Percentiles rank a stretch among this genome's conserved stretches.
These are phyloP conservation scores for Mallotus japonicus DNA, from an alignment of 441 rosid genomes.

Conservation along the genomic window DNA sequence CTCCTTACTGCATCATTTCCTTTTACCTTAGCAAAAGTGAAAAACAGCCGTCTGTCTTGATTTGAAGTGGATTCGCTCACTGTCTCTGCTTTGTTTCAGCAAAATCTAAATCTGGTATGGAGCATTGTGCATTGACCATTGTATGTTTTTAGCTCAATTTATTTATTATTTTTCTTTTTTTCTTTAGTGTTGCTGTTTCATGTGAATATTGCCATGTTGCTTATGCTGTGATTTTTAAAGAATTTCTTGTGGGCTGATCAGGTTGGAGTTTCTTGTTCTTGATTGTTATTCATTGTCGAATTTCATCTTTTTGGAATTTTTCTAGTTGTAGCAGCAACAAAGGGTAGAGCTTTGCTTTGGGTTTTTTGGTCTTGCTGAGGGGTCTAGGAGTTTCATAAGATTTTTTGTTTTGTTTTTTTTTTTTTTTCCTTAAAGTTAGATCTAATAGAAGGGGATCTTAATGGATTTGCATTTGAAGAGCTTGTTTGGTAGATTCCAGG, in stretches of 20 bases:
- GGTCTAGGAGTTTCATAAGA: conserved; percentile 9
- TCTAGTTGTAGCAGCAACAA: not conserved
- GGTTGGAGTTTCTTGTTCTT: not conserved
- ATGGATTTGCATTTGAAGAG: conserved; percentile 80
- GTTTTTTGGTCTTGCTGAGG: not conserved
- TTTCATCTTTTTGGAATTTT: not conserved
- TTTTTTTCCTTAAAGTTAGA: not conserved
- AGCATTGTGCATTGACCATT: not conserved
- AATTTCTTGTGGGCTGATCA: not conserved
- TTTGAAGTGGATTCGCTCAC: not conserved
- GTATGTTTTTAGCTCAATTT: not conserved
- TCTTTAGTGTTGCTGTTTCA: conserved; percentile 1
- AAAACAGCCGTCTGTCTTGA: too few relatives aligned
- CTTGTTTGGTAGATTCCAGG: conserved; percentile 59
- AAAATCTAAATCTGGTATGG: conserved; percentile 11
- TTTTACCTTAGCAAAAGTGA: too few relatives aligned
- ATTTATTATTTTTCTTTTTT: not conserved
- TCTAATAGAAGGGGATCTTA: conserved; percentile 17
- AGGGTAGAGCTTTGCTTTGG: conserved; percentile 14
- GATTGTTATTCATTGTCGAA: not conserved
- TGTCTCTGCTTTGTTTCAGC: not conserved
- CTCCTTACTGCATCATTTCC: too few relatives aligned
- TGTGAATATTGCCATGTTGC: not conserved
- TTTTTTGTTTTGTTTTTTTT: not conserved
- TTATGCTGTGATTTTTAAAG: conserved; percentile 9